Evolutionary conservation across 306 rosid species (phyloP), one percentile per base, ranked within the genome.

Genomic region (Trifolium subterraneum): DNA sequence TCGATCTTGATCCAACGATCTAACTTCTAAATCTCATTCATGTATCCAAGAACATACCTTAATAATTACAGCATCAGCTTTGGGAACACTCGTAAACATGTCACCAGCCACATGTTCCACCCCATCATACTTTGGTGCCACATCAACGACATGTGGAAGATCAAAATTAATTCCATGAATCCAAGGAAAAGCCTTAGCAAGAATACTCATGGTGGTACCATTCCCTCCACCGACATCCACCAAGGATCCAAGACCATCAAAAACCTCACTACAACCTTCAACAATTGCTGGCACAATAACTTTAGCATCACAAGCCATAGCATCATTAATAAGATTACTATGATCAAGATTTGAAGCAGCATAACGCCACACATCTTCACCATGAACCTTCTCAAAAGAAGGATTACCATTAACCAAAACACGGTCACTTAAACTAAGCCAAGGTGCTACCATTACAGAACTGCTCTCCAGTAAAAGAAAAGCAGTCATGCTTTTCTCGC

Each of bases 161-260:
- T 93, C 97, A 16, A 88, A 91, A 66, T 93, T 93, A 71, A 89
- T 84, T 73, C 84, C 83, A 16, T 4, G 54, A 14, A 91, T 82
- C 83, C 78, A 64, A 15, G 93, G 89, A 11, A 58, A 84, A 6
- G 81, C 88, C 75, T 80, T 45, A 0, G 56, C 79, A 10, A 89
- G 9, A 50, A 80, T 2, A 4, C 71, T 1, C 80, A 86, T 70
- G 52, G 80, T 7, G 1, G 86, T 85, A 4, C 97, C 98, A 13
- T 82, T 83, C 12, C 97, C 98, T 0, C 92, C 93, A 1, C 97
- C 98, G 1, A 88, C 97, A 60, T 93, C 97, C 4, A 93, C 98
- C 54, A 93, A 44, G 4, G 78, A 76, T 0, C 4, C 5, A 18
- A 91, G 1, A 7, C 93, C 97, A 14, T 77, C 55, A 48, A 91